These are phyloP conservation scores for Pseudocercospora cruenta DNA, from an alignment of 2,329 filamentous ascomycete species.

Conservation along the genomic window DNA sequence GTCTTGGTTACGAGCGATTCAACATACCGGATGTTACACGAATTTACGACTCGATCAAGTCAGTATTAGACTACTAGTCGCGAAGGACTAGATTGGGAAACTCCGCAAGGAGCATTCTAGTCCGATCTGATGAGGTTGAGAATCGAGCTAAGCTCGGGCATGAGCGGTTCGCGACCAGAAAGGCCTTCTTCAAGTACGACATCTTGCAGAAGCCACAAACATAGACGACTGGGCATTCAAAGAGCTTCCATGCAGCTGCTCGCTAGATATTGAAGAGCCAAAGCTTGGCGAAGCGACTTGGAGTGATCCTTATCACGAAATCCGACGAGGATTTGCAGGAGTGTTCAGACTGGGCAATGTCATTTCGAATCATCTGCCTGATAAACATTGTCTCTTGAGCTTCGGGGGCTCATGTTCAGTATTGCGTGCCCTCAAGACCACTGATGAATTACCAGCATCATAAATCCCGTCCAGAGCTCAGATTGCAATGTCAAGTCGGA, in stretches of 20 bases:
- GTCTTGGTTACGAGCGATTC: slow-evolving; percentile 72
- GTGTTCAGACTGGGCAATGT: neutral
- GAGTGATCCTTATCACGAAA: neutral
- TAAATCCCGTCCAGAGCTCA: neutral
- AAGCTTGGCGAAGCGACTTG: neutral
- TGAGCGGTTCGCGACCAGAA: neutral
- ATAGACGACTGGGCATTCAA: neutral
- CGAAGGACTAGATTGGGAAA: neutral
- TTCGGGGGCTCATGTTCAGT: neutral
- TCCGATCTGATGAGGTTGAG: neutral
- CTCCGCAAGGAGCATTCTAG: neutral
- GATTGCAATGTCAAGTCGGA: neutral
- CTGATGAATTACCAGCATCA: neutral
- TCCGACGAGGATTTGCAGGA: neutral
- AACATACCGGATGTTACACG: slow-evolving; percentile 82
- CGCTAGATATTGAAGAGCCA: neutral
- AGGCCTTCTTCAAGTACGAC: neutral
- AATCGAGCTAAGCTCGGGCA: neutral
- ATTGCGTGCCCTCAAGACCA: neutral
- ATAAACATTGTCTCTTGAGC: neutral
- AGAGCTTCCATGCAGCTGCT: neutral
- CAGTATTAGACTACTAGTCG: slow-evolving; percentile 48
- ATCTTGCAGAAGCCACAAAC: neutral
- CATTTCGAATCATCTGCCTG: neutral
- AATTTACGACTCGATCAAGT: slow-evolving; percentile 56